These are phyloP conservation scores for Whalleya microplaca DNA, from an alignment of 2,329 filamentous ascomycete genomes.

Conservation along the genomic window DNA sequence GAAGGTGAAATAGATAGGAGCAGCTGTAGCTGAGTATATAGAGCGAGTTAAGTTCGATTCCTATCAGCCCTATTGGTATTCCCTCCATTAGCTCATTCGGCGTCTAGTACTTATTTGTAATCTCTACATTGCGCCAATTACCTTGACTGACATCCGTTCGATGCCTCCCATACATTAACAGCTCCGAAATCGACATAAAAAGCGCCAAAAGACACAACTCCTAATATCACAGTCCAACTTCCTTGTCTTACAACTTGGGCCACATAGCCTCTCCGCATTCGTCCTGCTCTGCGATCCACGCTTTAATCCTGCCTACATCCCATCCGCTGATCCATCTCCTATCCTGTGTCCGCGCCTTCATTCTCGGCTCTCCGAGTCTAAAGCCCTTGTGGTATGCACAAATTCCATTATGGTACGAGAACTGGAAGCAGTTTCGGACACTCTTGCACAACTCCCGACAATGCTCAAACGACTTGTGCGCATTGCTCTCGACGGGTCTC, in stretches of 20 bases:
- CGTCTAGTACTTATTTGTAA: too few relatives aligned
- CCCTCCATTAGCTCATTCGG: too few relatives aligned
- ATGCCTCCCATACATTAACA: too few relatives aligned
- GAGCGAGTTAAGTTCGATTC: too few relatives aligned
- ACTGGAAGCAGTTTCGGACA: constrained; percentile 45
- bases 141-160: too few relatives aligned
- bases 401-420: constrained; percentile 42
- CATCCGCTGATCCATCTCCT: constrained; percentile 45
- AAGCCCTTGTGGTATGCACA: constrained; percentile 43
- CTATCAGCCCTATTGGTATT: too few relatives aligned
- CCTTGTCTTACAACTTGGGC: constrained; percentile 9
- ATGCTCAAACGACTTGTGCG: constrained; percentile 46
- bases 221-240: neutral
- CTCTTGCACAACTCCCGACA: constrained; percentile 51
- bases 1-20: too few relatives aligned
- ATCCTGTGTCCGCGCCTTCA: constrained; percentile 33
- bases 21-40: too few relatives aligned
- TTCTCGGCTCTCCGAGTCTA: constrained; percentile 44
- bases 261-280: constrained; percentile 36
- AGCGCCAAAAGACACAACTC: neutral
- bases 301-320: constrained; percentile 45
- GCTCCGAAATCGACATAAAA: too few relatives aligned
- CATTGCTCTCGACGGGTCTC: constrained; percentile 43
- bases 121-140: too few relatives aligned
- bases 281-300: constrained; percentile 44